These are phyloP conservation scores for Aspergillus wentii DNA, from an alignment of 495 filamentous ascomycete genomes.

Conservation along the genomic window DNA sequence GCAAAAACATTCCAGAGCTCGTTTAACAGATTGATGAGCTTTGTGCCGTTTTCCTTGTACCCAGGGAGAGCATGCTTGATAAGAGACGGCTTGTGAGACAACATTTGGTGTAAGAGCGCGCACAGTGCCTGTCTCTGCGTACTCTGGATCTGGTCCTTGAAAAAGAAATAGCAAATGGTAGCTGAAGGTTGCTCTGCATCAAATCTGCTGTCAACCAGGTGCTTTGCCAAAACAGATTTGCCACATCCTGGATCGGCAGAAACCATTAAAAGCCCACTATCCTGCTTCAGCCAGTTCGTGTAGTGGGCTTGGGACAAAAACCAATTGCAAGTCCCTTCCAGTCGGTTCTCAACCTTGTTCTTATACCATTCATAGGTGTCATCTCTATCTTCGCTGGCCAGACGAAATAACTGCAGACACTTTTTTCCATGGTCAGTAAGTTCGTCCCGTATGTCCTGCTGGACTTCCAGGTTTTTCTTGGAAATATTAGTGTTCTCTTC, in stretches of 20 bases:
- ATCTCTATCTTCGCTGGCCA: slow-evolving; percentile 12
- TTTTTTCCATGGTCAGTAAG: slow-evolving; percentile 17
- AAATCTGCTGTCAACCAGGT: slow-evolving; percentile 31
- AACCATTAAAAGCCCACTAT: slow-evolving; percentile 23
- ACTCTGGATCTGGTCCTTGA: slow-evolving; percentile 24
- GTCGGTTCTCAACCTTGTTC: slow-evolving; percentile 8
- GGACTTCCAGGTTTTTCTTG: no score
- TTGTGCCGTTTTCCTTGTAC: slow-evolving; percentile 6
- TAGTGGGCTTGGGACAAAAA: slow-evolving; percentile 20
- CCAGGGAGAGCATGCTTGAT: slow-evolving; percentile 17
- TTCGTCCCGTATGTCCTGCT: no score
- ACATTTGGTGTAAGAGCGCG: slow-evolving; percentile 25
- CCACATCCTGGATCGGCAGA: slow-evolving; percentile 40
- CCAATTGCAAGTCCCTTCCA: slow-evolving; percentile 34
- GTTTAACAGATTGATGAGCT: slow-evolving; percentile 9
- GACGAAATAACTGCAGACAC: slow-evolving; percentile 28
- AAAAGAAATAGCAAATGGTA: slow-evolving; percentile 29
- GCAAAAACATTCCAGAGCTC: slow-evolving; percentile 25
- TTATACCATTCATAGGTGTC: slow-evolving; percentile 15
- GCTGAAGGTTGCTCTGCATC: slow-evolving; percentile 6
- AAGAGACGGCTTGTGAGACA: slow-evolving; percentile 13
- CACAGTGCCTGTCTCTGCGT: slow-evolving; percentile 22
- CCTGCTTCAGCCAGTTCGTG: slow-evolving; percentile 12
- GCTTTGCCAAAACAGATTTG: slow-evolving; percentile 33
- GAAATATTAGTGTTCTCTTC: no score